Percentiles rank a stretch among this genome's conserved stretches.
phyloP scores from a whole-genome alignment of 1,284 basidiomycete species.

The Inonotus obliquus region DNA sequence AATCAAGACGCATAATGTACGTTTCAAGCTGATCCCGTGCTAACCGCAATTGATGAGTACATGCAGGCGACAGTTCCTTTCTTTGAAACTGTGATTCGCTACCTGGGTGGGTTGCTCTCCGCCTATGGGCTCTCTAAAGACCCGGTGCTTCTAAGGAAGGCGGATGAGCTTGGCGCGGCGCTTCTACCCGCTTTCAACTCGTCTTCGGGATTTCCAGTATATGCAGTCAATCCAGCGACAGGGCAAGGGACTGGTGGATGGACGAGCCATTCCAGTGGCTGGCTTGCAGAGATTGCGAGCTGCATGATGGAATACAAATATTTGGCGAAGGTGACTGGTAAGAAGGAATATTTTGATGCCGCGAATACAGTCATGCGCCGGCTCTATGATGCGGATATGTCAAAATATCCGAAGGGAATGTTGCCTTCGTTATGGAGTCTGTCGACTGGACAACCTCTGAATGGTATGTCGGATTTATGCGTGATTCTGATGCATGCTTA shows the following conservation, averaged over 20 bases:
- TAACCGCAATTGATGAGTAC: conserved; percentile 13
- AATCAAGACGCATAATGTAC: conserved; percentile 42
- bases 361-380: conserved; percentile 28
- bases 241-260: conserved; percentile 3
- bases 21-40: conserved; percentile 20
- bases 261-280: conserved; percentile 5
- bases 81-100: conserved; percentile 75
- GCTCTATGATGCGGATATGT: conserved; percentile 18
- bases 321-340: conserved; percentile 57
- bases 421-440: conserved; percentile 18
- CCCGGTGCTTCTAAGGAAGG: conserved; percentile 42
- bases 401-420: conserved; percentile 12
- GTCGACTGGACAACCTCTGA: conserved; percentile 11
- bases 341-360: conserved; percentile 43
- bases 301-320: conserved; percentile 64
- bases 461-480: conserved; percentile 6
- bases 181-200: conserved; percentile 52
- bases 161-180: conserved; percentile 44
- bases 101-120: conserved; percentile 67
- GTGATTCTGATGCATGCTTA: not conserved
- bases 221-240: conserved; percentile 38
- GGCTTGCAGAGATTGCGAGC: conserved; percentile 43
- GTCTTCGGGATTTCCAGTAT: conserved; percentile 44
- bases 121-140: conserved; percentile 66
- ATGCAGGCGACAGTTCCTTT: conserved; percentile 41